Conservation (phyloP, 2,329 filamentous ascomycete genomes). For the Cryphonectria parasitica region DNA sequence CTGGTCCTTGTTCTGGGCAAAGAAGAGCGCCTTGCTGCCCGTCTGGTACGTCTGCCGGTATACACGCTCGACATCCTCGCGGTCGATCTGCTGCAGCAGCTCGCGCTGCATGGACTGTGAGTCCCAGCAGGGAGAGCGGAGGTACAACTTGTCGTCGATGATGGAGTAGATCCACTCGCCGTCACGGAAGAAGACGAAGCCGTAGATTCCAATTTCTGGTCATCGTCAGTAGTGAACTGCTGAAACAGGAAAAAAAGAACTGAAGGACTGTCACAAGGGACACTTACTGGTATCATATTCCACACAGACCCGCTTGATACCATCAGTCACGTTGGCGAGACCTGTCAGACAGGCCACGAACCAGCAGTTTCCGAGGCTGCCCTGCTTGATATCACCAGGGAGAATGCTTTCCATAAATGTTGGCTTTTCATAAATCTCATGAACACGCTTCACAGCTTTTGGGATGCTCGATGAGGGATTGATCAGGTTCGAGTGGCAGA, state of each 20-base stretch:
- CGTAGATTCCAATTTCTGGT: slow-evolving; percentile 75
- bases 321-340: slow-evolving; percentile 71
- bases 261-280: slow-evolving; percentile 35
- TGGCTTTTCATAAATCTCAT: slow-evolving; percentile 77
- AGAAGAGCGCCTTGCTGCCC: slow-evolving; percentile 75
- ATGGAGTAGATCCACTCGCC: slow-evolving; percentile 93
- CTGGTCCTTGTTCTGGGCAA: slow-evolving; percentile 72
- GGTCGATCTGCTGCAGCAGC: slow-evolving; percentile 72
- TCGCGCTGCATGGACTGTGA: slow-evolving; percentile 75
- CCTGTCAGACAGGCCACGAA: slow-evolving; percentile 79
- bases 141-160: slow-evolving; percentile 86
- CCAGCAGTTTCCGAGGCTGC: slow-evolving; percentile 81
- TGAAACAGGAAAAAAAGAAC: slow-evolving; percentile 39
- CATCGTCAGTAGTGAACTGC: neutral
- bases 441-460: slow-evolving; percentile 73
- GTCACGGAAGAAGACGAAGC: slow-evolving; percentile 86
- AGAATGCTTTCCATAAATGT: slow-evolving; percentile 69
- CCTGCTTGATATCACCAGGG: slow-evolving; percentile 77
- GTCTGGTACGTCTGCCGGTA: slow-evolving; percentile 74
- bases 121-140: slow-evolving; percentile 82
- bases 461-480: slow-evolving; percentile 59
- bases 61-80: slow-evolving; percentile 65
- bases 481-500: slow-evolving; percentile 48
- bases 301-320: slow-evolving; percentile 76
- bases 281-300: slow-evolving; percentile 64